phyloP scores from a whole-genome alignment of 495 filamentous ascomycete species.

The Tuber aestivum region DNA sequence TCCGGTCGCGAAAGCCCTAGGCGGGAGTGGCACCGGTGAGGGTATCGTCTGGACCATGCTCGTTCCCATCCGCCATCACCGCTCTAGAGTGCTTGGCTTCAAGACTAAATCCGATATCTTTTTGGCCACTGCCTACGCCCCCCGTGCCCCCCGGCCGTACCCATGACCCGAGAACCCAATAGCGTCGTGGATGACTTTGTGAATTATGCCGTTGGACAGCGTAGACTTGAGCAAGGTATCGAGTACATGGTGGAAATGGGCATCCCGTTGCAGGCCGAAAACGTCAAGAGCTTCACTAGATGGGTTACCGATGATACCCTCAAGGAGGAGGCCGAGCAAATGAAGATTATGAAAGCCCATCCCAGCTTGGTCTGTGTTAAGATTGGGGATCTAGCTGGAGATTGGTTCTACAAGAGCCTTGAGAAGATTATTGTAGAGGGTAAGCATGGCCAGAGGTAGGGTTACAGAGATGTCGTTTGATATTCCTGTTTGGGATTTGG shows the following conservation, averaged over 20 bases:
- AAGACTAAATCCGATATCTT: slow-evolving; percentile 24
- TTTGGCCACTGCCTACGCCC: not conserved
- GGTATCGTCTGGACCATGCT: slow-evolving; percentile 31
- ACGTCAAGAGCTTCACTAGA: not conserved
- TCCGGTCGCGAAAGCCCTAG: slow-evolving; percentile 18
- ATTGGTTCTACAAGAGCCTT: too few relatives aligned
- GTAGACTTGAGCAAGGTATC: slow-evolving; percentile 25
- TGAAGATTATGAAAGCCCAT: slow-evolving; percentile 19
- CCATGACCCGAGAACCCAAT: not conserved
- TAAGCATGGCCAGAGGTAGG: too few relatives aligned
- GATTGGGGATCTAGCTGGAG: not conserved
- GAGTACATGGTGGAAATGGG: slow-evolving; percentile 30
- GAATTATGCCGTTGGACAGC: slow-evolving; percentile 17
- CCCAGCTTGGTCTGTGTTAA: not conserved
- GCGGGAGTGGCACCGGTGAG: slow-evolving; percentile 9
- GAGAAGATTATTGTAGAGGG: too few relatives aligned
- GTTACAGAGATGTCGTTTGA: too few relatives aligned
- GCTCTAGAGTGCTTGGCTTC: slow-evolving; percentile 8
- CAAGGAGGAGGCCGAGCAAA: slow-evolving; percentile 12
- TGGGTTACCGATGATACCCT: slow-evolving; percentile 24
- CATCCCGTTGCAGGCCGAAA: not conserved
- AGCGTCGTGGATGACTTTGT: slow-evolving; percentile 5
- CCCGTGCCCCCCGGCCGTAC: not conserved
- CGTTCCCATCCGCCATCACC: slow-evolving; percentile 11
- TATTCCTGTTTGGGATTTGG: too few relatives aligned